A percentile compares a stretch with the other conserved stretches of the same genome.
phyloP scores from a whole-genome alignment of 2,329 filamentous ascomycete species.

The Aureobasidium melanogenum region DNA sequence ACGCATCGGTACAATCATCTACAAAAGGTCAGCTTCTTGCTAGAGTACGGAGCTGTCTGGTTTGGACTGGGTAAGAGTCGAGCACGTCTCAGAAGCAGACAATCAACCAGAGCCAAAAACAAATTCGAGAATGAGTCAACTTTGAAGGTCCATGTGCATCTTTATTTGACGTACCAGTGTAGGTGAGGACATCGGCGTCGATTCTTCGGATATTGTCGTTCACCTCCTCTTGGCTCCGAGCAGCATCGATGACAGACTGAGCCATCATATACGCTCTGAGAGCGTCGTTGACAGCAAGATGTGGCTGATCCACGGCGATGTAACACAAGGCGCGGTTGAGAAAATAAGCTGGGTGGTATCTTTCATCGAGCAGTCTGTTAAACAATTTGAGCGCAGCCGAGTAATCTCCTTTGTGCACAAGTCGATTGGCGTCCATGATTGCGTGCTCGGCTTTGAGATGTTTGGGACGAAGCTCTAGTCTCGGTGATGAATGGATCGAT shows the following conservation, averaged over 20 bases:
- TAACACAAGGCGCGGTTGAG: constrained; percentile 22
- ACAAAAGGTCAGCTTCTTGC: background rate
- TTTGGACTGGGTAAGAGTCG: background rate
- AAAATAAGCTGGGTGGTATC: constrained; percentile 17
- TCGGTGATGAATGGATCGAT: background rate
- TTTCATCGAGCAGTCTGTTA: background rate
- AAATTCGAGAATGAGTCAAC: background rate
- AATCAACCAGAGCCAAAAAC: too few relatives aligned
- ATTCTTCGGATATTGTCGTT: background rate
- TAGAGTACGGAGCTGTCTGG: background rate
- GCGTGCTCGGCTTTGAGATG: background rate
- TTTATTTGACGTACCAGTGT: background rate
- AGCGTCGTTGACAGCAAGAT: constrained; percentile 20
- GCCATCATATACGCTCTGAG: constrained; percentile 17
- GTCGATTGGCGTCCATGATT: background rate
- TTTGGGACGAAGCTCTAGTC: background rate
- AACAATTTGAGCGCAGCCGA: background rate
- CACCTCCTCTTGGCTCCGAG: background rate
- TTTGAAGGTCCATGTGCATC: background rate
- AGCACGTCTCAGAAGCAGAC: background rate
- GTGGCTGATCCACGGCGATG: constrained; percentile 14
- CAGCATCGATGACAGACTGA: background rate
- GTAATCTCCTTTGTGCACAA: background rate
- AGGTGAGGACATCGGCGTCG: background rate
- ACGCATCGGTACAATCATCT: background rate